These are phyloP conservation scores for Zygotorulaspora danielsina DNA, from an alignment of 805 yeast genomes.

Conservation along the genomic window DNA sequence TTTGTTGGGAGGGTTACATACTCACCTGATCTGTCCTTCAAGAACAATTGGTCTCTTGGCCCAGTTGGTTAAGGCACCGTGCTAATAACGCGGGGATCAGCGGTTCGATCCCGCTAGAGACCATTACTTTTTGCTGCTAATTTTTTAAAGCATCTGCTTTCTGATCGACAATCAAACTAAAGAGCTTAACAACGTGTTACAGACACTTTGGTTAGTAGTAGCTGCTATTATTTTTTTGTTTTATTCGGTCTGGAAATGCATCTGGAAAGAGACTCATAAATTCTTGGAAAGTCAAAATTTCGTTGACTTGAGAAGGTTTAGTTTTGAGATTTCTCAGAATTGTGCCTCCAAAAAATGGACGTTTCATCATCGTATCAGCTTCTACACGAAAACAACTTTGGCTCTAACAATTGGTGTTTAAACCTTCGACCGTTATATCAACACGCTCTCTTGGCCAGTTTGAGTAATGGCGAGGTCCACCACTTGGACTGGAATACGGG, in stretches of 20 bases:
- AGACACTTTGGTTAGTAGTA: too few relatives aligned
- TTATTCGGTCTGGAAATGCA: too few relatives aligned
- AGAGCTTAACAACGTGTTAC: too few relatives aligned
- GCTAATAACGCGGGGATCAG: constrained; percentile 39
- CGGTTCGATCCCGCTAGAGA: constrained; percentile 39
- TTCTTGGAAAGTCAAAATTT: too few relatives aligned
- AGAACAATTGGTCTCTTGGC: constrained; percentile 35
- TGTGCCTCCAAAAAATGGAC: neutral
- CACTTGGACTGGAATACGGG: constrained; percentile 28
- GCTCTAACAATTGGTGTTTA: constrained; percentile 32
- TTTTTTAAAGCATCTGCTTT: neutral
- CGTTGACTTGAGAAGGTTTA: too few relatives aligned
- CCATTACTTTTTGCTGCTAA: constrained; percentile 19
- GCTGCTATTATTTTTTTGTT: too few relatives aligned
- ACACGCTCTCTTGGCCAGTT: constrained; percentile 26
- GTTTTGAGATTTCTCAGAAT: too few relatives aligned
- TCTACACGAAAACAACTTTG: constrained; percentile 21
- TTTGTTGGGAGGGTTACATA: too few relatives aligned
- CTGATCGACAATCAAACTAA: too few relatives aligned
- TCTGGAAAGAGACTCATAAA: too few relatives aligned
- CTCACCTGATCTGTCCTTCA: too few relatives aligned
- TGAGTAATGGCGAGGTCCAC: constrained; percentile 33
- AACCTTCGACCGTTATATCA: constrained; percentile 27
- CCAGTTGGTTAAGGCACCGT: constrained; percentile 39
- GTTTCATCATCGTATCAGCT: constrained; percentile 12